phyloP scores from a whole-genome alignment of 2,329 filamentous ascomycete genomes.

The Ophiostoma ulmi region DNA sequence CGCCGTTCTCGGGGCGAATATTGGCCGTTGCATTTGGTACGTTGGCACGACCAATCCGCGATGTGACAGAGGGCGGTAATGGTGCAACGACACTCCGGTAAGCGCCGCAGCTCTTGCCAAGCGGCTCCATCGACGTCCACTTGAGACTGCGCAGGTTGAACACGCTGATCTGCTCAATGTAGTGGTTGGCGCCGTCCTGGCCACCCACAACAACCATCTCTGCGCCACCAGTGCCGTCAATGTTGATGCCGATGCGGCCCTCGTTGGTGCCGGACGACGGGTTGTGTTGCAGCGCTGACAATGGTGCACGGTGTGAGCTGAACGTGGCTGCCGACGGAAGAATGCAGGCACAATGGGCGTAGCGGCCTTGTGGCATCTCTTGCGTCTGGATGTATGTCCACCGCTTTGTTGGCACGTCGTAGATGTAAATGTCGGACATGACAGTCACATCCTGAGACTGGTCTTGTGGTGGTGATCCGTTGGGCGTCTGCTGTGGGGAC shows the following conservation, averaged over 20 bases:
- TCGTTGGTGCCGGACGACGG: constrained; percentile 78
- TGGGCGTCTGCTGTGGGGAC: constrained; percentile 65
- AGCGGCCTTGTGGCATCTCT: constrained; percentile 85
- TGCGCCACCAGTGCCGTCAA: constrained; percentile 86
- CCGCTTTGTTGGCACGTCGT: constrained; percentile 72
- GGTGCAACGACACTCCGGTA: constrained; percentile 94
- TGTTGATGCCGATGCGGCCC: constrained; percentile 77
- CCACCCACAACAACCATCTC: constrained; percentile 97
- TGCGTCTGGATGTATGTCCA: constrained; percentile 81
- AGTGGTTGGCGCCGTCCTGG: constrained; percentile 95
- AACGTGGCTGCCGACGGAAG: constrained; percentile 84
- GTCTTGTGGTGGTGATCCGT: constrained; percentile 49
- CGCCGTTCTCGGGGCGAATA: constrained; percentile 41
- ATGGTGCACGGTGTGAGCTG: constrained; percentile 73
- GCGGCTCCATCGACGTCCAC: constrained; percentile 83
- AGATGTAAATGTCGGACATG: constrained; percentile 97
- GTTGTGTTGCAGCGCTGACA: constrained; percentile 86
- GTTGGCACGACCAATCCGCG: constrained; percentile 61
- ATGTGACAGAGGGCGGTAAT: constrained; percentile 60
- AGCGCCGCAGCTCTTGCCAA: constrained; percentile 90
- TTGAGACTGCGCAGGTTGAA: constrained; percentile 94
- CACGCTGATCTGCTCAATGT: constrained; percentile 97
- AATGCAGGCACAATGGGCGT: constrained; percentile 93
- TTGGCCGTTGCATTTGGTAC: constrained; percentile 33
- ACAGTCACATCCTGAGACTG: constrained; percentile 82